Evolutionary conservation across 2,329 filamentous ascomycete genomes (phyloP).

Genomic region (Botrytis elliptica): DNA sequence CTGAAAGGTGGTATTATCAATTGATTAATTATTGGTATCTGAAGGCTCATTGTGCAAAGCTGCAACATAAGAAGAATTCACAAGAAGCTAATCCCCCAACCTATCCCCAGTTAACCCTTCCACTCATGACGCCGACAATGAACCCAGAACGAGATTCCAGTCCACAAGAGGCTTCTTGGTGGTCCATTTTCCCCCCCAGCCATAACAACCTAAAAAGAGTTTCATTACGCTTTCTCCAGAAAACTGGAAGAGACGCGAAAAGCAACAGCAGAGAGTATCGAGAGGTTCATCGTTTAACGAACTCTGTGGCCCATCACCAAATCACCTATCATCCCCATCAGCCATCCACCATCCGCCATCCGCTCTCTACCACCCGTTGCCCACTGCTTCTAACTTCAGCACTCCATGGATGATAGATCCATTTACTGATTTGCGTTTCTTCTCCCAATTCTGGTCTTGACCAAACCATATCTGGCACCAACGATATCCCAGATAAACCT

Average conservation of each 20-base stretch:
- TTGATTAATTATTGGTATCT: not conserved
- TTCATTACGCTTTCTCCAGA: no score
- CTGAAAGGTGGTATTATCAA: not conserved
- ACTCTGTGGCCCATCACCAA: not conserved
- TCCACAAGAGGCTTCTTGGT: not conserved
- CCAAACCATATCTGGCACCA: not conserved
- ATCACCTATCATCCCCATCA: no score
- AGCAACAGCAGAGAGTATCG: no score
- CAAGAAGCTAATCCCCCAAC: not conserved
- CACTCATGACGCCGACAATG: no score
- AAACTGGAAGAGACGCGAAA: not conserved
- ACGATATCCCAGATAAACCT: not conserved
- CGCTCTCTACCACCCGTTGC: no score
- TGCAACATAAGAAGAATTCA: not conserved
- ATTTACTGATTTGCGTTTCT: not conserved
- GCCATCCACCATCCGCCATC: not conserved
- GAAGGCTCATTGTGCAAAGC: not conserved
- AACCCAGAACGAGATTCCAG: no score
- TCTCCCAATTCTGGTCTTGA: not conserved
- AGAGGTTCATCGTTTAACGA: no score
- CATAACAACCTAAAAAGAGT: not conserved
- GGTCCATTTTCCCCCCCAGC: no score
- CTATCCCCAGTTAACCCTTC: no score
- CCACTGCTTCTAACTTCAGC: not conserved
- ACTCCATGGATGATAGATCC: no score